Percentiles rank a stretch among this genome's conserved stretches.
These are phyloP conservation scores for Xylariaceae sp. DNA, from an alignment of 2,329 filamentous ascomycete species.

Conservation along the genomic window DNA sequence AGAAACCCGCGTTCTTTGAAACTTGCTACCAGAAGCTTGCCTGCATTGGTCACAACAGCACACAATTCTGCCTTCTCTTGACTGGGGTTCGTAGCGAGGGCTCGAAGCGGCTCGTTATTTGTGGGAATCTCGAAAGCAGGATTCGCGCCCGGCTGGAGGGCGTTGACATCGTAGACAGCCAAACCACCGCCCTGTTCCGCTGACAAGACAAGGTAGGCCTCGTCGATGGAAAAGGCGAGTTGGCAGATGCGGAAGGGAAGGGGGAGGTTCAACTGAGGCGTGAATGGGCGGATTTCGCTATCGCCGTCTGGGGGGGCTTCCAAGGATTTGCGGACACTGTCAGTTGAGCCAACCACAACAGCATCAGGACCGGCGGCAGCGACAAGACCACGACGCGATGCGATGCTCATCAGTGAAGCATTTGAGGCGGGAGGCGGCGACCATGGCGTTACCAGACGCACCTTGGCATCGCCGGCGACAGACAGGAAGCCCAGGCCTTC, in stretches of 20 bases:
- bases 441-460: slow-evolving; percentile 78
- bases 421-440: slow-evolving; percentile 67
- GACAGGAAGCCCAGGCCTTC: slow-evolving; percentile 82
- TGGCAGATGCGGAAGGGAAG: slow-evolving; percentile 77
- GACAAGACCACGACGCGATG: slow-evolving; percentile 71
- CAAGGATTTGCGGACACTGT: slow-evolving; percentile 72
- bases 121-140: slow-evolving; percentile 72
- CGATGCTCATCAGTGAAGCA: slow-evolving; percentile 78
- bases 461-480: slow-evolving; percentile 72
- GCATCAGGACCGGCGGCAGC: slow-evolving; percentile 82
- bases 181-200: slow-evolving; percentile 77
- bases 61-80: slow-evolving; percentile 67
- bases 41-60: slow-evolving; percentile 73
- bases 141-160: slow-evolving; percentile 59
- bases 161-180: slow-evolving; percentile 72
- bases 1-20: slow-evolving; percentile 60
- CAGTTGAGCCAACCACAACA: slow-evolving; percentile 70
- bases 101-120: slow-evolving; percentile 66
- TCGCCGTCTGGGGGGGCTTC: slow-evolving; percentile 53
- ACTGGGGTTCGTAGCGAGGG: slow-evolving; percentile 75
- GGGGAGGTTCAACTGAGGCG: slow-evolving; percentile 66
- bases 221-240: slow-evolving; percentile 84
- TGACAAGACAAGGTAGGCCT: slow-evolving; percentile 75
- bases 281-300: slow-evolving; percentile 62
- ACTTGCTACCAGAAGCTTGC: slow-evolving; percentile 79